A percentile compares a stretch with the other conserved stretches of the same genome.
These are phyloP conservation scores for Hydrangea macrophylla DNA, from an alignment of 148 eudicot species.

Conservation along the genomic window DNA sequence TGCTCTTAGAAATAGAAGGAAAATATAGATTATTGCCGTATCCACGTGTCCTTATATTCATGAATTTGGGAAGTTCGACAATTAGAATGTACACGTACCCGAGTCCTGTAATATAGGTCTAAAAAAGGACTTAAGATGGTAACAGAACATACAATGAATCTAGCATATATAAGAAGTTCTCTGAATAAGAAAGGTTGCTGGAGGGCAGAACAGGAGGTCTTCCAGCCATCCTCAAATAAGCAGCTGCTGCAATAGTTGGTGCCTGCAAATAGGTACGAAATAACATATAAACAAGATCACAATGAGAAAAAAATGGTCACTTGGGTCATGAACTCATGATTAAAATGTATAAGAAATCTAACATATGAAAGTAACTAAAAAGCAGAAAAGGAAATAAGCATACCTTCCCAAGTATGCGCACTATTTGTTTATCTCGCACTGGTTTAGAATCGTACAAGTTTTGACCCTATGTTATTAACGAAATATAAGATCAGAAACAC, in stretches of 20 bases:
- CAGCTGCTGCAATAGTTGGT: constrained; percentile 95
- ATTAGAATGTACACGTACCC: too few relatives aligned
- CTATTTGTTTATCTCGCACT: constrained; percentile 96
- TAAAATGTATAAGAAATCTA: neutral
- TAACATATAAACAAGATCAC: constrained; percentile 5
- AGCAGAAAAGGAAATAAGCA: neutral
- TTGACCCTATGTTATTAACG: constrained; percentile 63
- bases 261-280: constrained; percentile 44
- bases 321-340: constrained; percentile 3
- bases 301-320: neutral
- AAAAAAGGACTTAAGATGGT: neutral
- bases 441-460: constrained; percentile 91
- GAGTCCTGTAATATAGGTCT: too few relatives aligned
- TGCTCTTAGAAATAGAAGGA: too few relatives aligned
- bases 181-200: constrained; percentile 88
- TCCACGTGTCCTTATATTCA: too few relatives aligned
- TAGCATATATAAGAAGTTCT: constrained; percentile 95
- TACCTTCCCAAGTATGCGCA: constrained; percentile 96
- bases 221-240: constrained; percentile 95
- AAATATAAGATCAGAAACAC: neutral
- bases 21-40: too few relatives aligned
- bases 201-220: constrained; percentile 96
- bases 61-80: too few relatives aligned
- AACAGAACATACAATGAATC: constrained; percentile 82
- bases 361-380: neutral